These are phyloP conservation scores for Globisporangium alternatum DNA, from an alignment of 352 stramenopile genomes.

Conservation along the genomic window DNA sequence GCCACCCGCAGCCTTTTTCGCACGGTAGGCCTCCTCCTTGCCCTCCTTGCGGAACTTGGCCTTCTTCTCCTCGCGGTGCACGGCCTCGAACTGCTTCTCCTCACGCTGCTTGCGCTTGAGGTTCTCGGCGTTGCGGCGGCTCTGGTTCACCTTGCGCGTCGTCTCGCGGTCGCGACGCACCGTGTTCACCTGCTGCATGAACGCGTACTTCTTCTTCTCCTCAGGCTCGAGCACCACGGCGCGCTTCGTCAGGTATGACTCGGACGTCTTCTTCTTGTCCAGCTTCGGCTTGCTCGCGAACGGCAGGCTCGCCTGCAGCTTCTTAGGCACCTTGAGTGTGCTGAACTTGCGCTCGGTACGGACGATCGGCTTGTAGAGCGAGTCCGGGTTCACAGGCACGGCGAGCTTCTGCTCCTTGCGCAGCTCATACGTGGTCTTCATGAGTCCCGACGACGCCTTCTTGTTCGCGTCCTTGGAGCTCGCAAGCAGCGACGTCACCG, in stretches of 20 bases:
- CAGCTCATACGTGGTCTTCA: slow-evolving; percentile 96
- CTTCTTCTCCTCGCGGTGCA: slow-evolving; percentile 84
- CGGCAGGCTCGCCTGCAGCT: slow-evolving; percentile 95
- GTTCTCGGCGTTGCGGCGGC: slow-evolving; percentile 78
- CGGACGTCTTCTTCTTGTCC: slow-evolving; percentile 81
- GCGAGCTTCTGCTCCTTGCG: slow-evolving; percentile 93
- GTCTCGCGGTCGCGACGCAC: slow-evolving; percentile 96
- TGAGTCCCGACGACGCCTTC: slow-evolving; percentile 61
- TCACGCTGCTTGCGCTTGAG: slow-evolving; percentile 92
- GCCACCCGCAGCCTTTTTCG: slow-evolving; percentile 40
- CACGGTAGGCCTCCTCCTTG: slow-evolving; percentile 64
- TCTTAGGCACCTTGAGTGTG: slow-evolving; percentile 94
- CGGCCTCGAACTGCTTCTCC: slow-evolving; percentile 86
- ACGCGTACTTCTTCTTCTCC: slow-evolving; percentile 96
- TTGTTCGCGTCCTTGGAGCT: slow-evolving; percentile 46
- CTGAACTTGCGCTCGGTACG: slow-evolving; percentile 93
- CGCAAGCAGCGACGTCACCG: slow-evolving; percentile 87
- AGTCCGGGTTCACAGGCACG: slow-evolving; percentile 97
- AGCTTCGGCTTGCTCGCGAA: slow-evolving; percentile 98
- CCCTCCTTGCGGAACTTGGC: slow-evolving; percentile 80
- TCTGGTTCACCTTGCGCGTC: slow-evolving; percentile 93
- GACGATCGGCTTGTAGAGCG: slow-evolving; percentile 98
- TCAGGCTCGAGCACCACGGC: slow-evolving; percentile 94
- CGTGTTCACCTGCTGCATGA: slow-evolving; percentile 97
- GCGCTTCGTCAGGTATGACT: slow-evolving; percentile 87